Evolutionary conservation across 1,284 basidiomycete species (phyloP), one percentile per base, ranked within the genome.

Genomic region (Apiotrichum mycotoxinovorans): DNA sequence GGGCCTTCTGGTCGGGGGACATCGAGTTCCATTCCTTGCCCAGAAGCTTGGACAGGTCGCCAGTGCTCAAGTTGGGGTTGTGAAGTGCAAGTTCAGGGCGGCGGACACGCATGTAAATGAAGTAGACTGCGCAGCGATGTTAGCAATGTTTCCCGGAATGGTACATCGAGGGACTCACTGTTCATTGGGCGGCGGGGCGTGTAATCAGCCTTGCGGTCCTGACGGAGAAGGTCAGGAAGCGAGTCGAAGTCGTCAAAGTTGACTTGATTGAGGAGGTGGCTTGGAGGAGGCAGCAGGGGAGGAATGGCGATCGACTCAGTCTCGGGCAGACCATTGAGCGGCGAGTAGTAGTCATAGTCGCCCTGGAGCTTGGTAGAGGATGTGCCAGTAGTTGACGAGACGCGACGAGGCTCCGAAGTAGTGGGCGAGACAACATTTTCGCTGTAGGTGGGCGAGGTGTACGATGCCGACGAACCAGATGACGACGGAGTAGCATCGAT

Each of bases 61-160:
- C 61, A 4, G 61, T 63, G 35, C 51, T 50, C 26, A 63, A 46
- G 51, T 51, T 49, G 2, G 58, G 58, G 51, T 63, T 60, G 52
- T 60, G 52, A 18, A 53, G 47, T 34, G 58, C 61, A 14, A 60
- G 56, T 53, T 60, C 50, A n/a, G 58, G 44, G 18, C 61, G 56
- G 15, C 61, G 61, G 2, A 58, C 40, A 7, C 56, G 58, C 61
- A 63, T 63, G 56, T 60, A 63, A 40, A 63, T 56, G 43, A 63
- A 63, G 56, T 58, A 63, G 46, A 56, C 61, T 59, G 50, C 1
- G 17, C 3, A 14, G n/a, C 22, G 17, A 15, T 17, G 12, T 27
- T 3, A 20, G 18, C 7, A n/a, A 23, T 42, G 20, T n/a, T 4
- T 4, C n/a, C 15, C 3, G 30, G 9, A 12, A 20, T n/a, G 34